Conservation (phyloP, 1,284 basidiomycete genomes). For the Vanrija sp. region DNA sequence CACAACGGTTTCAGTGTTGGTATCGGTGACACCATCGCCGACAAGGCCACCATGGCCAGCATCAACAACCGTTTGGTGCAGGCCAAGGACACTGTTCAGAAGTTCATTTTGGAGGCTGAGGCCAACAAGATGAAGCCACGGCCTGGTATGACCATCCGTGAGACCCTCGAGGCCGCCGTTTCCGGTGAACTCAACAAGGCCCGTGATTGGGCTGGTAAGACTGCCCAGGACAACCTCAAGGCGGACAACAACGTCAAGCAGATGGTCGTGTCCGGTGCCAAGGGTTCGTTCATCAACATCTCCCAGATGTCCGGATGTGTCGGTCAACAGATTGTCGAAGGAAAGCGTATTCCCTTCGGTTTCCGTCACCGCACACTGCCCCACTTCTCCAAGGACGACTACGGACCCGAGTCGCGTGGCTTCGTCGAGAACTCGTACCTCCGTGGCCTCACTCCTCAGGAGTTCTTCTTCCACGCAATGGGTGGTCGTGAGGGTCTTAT, state of each 20-base stretch:
- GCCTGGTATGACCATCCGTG: constrained; percentile 98
- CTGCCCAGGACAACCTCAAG: constrained; percentile 92
- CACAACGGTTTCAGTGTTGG: constrained; percentile 99
- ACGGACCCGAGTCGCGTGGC: constrained; percentile 95
- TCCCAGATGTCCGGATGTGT: constrained; percentile 99
- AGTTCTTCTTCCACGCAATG: constrained; percentile 99
- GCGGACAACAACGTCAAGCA: constrained; percentile 99
- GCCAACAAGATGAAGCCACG: constrained; percentile 77
- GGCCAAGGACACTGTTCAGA: constrained; percentile 70
- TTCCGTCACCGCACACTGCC: constrained; percentile 95
- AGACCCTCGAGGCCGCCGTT: constrained; percentile 92
- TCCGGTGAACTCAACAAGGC: constrained; percentile 91
- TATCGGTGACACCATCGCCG: constrained; percentile 97
- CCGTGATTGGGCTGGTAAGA: constrained; percentile 91
- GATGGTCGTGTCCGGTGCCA: constrained; percentile 99
- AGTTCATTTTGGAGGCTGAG: constrained; percentile 72
- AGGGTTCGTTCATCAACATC: constrained; percentile 99
- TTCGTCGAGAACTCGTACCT: constrained; percentile 99
- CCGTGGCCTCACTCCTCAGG: constrained; percentile 92
- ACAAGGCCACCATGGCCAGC: constrained; percentile 76
- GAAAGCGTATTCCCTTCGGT: constrained; percentile 95
- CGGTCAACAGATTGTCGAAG: constrained; percentile 97
- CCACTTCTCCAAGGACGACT: constrained; percentile 98
- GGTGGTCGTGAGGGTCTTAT: constrained; percentile 98
- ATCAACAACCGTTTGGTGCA: constrained; percentile 81